Percentiles rank a stretch among this genome's conserved stretches.
Conservation (phyloP, 208 protist species). For the Entamoeba invadens region DNA sequence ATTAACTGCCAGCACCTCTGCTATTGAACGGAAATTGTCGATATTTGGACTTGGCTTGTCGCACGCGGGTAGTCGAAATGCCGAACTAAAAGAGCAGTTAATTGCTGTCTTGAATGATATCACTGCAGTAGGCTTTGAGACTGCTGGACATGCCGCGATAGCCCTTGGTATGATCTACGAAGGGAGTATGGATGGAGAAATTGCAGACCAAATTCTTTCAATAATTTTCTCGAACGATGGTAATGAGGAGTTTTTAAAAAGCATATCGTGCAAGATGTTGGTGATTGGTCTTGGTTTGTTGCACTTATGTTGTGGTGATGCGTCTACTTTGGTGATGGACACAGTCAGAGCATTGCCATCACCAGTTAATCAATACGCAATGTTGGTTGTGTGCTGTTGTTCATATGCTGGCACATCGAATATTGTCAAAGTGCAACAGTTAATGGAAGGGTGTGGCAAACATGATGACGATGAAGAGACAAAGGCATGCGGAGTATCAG, state of each 20-base stretch:
- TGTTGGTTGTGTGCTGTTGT: constrained; percentile 74
- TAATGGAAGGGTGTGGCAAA: constrained; percentile 72
- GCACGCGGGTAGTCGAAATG: constrained; percentile 71
- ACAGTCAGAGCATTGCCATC: constrained; percentile 53
- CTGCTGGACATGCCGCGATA: constrained; percentile 60
- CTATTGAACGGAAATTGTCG: background rate
- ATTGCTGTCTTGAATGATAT: constrained; percentile 68
- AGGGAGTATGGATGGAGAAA: constrained; percentile 14
- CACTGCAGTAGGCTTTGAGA: constrained; percentile 60
- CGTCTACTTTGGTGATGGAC: constrained; percentile 68
- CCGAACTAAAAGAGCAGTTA: constrained; percentile 76
- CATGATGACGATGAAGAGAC: constrained; percentile 46
- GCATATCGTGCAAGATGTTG: constrained; percentile 9
- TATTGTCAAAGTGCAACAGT: constrained; percentile 82
- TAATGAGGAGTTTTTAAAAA: constrained; percentile 1
- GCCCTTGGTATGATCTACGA: constrained; percentile 63
- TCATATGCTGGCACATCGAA: constrained; percentile 94
- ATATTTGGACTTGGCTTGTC: constrained; percentile 68
- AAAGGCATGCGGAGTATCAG: constrained; percentile 60
- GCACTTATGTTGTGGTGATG: constrained; percentile 51
- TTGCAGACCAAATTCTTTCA: constrained; percentile 12
- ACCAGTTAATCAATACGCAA: constrained; percentile 49
- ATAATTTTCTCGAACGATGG: background rate
- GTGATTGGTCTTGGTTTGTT: constrained; percentile 27
- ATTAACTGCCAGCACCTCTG: constrained; percentile 27